A percentile compares a stretch with the other conserved stretches of the same genome.
These are phyloP conservation scores for Pouteria campechiana DNA, from an alignment of 179 eudicot genomes.

Conservation along the genomic window DNA sequence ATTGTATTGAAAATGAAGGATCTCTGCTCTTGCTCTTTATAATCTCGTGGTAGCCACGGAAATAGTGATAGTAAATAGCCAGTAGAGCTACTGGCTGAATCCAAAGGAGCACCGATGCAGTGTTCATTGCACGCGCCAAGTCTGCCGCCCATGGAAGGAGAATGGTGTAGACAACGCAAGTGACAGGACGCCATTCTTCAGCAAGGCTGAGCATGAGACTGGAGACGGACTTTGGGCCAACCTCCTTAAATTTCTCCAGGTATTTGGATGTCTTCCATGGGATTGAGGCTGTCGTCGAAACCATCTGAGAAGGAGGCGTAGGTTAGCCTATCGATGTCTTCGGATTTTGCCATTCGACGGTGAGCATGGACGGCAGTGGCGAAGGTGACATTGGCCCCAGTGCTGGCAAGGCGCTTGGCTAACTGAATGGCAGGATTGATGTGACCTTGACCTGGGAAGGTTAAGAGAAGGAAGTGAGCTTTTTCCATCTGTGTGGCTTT, in stretches of 20 bases:
- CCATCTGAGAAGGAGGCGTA: conserved; percentile 15
- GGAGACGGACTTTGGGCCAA: conserved; percentile 11
- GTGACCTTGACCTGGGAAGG: conserved; percentile 19
- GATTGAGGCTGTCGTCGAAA: background rate
- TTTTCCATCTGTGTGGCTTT: too few relatives aligned
- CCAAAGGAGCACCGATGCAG: conserved; percentile 16
- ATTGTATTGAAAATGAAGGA: conserved; percentile 4
- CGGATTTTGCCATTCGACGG: background rate
- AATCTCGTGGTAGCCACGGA: conserved; percentile 9
- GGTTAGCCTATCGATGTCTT: background rate
- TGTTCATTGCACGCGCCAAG: conserved; percentile 31
- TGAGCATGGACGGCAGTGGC: conserved; percentile 3
- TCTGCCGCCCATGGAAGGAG: conserved; percentile 32
- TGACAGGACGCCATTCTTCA: conserved; percentile 14
- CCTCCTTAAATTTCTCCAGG: conserved; percentile 7
- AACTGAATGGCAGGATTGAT: conserved; percentile 17
- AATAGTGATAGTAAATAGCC: conserved; percentile 23
- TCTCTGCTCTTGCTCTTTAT: background rate
- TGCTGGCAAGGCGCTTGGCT: conserved; percentile 4
- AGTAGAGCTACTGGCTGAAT: conserved; percentile 22
- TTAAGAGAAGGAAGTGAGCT: conserved; percentile 15
- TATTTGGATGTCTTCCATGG: background rate
- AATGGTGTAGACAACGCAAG: conserved; percentile 18
- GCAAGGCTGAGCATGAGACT: conserved; percentile 10
- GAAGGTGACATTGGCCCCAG: conserved; percentile 16